Base-by-base conservation (phyloP, 371 early-diverging fungal species). In the Thermomucor indicae-seudaticae region DNA sequence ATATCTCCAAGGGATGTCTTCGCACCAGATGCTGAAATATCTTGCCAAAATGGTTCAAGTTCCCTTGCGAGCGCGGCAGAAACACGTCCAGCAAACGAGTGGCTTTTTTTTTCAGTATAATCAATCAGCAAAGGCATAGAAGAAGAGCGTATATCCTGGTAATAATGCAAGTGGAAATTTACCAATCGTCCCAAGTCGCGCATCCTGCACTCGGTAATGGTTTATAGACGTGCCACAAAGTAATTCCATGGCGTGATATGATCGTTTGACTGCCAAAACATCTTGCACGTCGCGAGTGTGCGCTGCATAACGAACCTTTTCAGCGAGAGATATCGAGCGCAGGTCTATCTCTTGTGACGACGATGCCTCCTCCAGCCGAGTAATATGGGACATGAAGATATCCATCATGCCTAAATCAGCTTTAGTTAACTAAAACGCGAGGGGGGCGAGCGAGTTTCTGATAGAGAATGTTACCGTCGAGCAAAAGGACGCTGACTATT, bases 211-310 rank as follows among this genome's bases (percentile, higher is more conserved):
- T 64, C 64, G 64, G 38, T 64, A 35, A 55, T 74, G 70, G 55
- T 70, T 67, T 31, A 64, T 60, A 19, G 67, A 62, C 10, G 65
- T 61, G 19, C 70, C 70, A 37, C 65, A 67, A 24, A 74, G 31
- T n/a, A 74, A 35, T 43, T 74, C 75, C 75, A 70, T 74, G 25
- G 71, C 75, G 57, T 70, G 71, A 51, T 70, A 70, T 0, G 75
- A 74, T 52, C 70, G 47, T 49, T 70, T 70, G 11, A 57, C 51
- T 7, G 75, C 70, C 14, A 65, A 54, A 10, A 64, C 11, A 53
- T 74, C 68, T 6, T 57, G 27, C 19, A 43, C 35, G 41, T 70
- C 64, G 39, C 75, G 53, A 35, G 32, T 23, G 38, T 58, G 68
- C 6, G 20, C 12, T 2, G 61, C 55, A 23, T 52, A 53, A 11